A percentile compares a stretch with the other conserved stretches of the same genome.
These are phyloP conservation scores for Cercospora nicotianae DNA, from an alignment of 2,329 filamentous ascomycete genomes.

Conservation along the genomic window DNA sequence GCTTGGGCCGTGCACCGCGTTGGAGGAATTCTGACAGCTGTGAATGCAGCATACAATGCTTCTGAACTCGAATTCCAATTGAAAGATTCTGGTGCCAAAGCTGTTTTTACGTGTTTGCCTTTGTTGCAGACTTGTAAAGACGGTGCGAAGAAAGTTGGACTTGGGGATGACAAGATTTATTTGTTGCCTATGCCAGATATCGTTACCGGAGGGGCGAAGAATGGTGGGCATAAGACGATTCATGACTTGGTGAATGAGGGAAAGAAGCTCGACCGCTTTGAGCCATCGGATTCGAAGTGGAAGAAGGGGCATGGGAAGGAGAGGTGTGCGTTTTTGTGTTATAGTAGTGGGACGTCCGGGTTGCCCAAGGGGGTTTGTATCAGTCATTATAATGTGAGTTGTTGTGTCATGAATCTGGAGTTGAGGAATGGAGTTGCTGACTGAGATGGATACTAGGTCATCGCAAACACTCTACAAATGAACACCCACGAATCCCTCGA, in stretches of 20 bases:
- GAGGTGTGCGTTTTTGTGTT: constrained; percentile 74
- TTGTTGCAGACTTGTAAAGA: constrained; percentile 64
- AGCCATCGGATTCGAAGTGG: constrained; percentile 57
- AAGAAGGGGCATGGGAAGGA: constrained; percentile 63
- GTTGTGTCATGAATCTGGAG: too few relatives aligned
- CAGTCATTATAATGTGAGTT: constrained; percentile 64
- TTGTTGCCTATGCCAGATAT: constrained; percentile 66
- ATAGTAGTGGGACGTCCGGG: constrained; percentile 77
- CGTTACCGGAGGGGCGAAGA: constrained; percentile 50
- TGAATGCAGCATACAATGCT: constrained; percentile 72
- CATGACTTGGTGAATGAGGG: constrained; percentile 67
- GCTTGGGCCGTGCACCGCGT: constrained; percentile 73
- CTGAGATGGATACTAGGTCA: constrained; percentile 46
- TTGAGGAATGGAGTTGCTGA: not conserved
- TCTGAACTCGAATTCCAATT: constrained; percentile 72
- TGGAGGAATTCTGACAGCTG: constrained; percentile 71
- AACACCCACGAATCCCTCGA: constrained; percentile 50
- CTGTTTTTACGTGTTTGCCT: constrained; percentile 69
- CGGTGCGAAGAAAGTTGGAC: constrained; percentile 63
- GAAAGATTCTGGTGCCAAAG: constrained; percentile 66
- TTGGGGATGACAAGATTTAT: constrained; percentile 66
- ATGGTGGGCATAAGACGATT: constrained; percentile 61
- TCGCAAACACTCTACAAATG: constrained; percentile 71
- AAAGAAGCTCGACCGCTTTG: constrained; percentile 53
- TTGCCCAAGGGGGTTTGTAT: constrained; percentile 76